These are phyloP conservation scores for Emmonsiellopsis sp. DNA, from an alignment of 2,329 filamentous ascomycete genomes.

Conservation along the genomic window DNA sequence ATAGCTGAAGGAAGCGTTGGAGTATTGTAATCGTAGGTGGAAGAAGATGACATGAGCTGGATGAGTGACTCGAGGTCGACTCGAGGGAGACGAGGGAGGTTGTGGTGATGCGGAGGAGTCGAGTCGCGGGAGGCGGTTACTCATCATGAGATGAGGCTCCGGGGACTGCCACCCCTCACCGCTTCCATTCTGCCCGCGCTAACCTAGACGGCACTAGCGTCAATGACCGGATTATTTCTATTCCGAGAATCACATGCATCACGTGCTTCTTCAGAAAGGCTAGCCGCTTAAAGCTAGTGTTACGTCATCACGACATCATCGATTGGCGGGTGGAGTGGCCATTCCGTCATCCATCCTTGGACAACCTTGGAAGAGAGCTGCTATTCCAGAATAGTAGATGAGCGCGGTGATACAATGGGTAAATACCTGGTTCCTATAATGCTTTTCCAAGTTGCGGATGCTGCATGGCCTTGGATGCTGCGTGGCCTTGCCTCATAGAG, in stretches of 20 bases:
- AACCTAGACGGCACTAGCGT: background rate
- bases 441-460: too few species aligned
- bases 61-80: background rate
- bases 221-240: background rate
- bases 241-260: background rate
- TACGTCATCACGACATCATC: conserved; percentile 1
- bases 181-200: background rate
- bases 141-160: background rate
- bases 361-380: too few species aligned
- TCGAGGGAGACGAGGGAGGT: background rate
- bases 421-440: too few species aligned
- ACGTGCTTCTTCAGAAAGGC: background rate
- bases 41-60: background rate
- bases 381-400: too few species aligned
- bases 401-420: too few species aligned
- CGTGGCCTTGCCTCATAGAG: background rate
- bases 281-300: background rate
- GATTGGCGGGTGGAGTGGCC: background rate
- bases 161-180: background rate
- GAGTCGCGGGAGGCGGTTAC: background rate
- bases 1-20: background rate
- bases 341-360: too few species aligned
- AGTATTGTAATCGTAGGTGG: background rate
- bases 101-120: background rate
- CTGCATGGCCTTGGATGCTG: too few species aligned